These are phyloP conservation scores for Diversispora epigaea DNA, from an alignment of 192 early-diverging fungal species.

Conservation along the genomic window DNA sequence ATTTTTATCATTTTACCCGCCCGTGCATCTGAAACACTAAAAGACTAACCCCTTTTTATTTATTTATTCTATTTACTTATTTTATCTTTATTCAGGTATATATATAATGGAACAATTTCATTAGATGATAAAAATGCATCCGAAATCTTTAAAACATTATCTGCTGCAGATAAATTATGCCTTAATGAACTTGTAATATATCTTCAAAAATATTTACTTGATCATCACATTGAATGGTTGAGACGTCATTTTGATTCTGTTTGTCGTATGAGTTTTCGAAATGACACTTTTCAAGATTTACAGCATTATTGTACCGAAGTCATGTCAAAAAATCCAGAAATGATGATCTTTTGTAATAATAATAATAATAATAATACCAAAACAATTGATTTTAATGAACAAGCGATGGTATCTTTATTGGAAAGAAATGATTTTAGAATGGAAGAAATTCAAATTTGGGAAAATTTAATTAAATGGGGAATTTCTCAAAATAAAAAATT, in stretches of 20 bases:
- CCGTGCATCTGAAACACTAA: too few relatives aligned
- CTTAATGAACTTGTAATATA: not conserved
- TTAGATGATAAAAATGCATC: not conserved
- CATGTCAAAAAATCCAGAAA: not conserved
- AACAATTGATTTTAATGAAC: not conserved
- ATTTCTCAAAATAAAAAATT: not conserved
- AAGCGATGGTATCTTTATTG: constrained; percentile 2
- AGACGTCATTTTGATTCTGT: not conserved
- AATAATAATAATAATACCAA: too few relatives aligned
- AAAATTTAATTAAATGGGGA: constrained; percentile 2
- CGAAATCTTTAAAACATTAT: not conserved
- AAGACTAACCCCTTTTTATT: too few relatives aligned
- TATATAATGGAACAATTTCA: not conserved
- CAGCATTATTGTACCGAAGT: not conserved
- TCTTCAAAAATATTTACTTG: not conserved
- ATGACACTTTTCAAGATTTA: not conserved
- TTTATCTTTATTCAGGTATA: not conserved
- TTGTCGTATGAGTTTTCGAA: not conserved
- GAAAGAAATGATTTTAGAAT: not conserved
- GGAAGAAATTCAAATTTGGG: constrained; percentile 5
- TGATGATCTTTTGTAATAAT: not conserved
- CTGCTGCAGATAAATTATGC: not conserved
- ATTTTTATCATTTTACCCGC: too few relatives aligned
- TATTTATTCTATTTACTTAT: too few relatives aligned
- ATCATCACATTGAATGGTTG: not conserved